Base-by-base conservation (phyloP, 352 stramenopile species). In the Aphanomyces stellatus region DNA sequence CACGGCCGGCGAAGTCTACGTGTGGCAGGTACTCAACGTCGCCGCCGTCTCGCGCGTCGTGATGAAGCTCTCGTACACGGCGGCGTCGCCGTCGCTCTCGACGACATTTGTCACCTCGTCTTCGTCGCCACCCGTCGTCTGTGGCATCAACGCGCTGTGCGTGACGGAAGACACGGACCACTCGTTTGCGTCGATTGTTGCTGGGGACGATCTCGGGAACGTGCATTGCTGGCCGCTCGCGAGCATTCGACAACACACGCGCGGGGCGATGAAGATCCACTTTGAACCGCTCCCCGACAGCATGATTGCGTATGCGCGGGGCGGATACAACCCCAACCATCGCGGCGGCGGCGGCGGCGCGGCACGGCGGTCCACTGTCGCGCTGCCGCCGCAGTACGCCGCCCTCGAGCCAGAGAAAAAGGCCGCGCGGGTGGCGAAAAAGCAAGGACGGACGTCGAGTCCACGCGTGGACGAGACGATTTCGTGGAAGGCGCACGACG, bases 401-500 rank as follows among this genome's bases (percentile, higher is more conserved):
- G 30, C 30, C 2, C 13, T 22, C 19, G 1, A 13, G 17, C 25
- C 1, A 11, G 49, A 6, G 13, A 57, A 37, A 33, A 57, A 1
- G 0, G 33, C 5, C 30, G 4, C 25, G 8, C 37, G 37, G 37
- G 1, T 46, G 49, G 8, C 37, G 17, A 43, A 43, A 43, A 43
- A 17, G 37, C 37, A 43, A 13, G 42, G 42, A 25, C 42, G 42
- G 5, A 57, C 49, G 30, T 1, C 62, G 19, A 28, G 78, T 2
- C 28, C 70, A 4, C 68, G 61, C 5, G 74, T 78, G 10, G 33
- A 67, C 19, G 64, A 80, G 0, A 76, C 71, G 0, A 71, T 65
- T 17, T 74, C 67, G 2, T 88, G 79, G 79, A 71, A 71, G 53
- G 79, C 78, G 4, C 81, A 89, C 51, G 37, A 55, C 22, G 65